Base-by-base conservation (phyloP, 1,139 yeast genomes). In the Debaryomyces fabryi region DNA sequence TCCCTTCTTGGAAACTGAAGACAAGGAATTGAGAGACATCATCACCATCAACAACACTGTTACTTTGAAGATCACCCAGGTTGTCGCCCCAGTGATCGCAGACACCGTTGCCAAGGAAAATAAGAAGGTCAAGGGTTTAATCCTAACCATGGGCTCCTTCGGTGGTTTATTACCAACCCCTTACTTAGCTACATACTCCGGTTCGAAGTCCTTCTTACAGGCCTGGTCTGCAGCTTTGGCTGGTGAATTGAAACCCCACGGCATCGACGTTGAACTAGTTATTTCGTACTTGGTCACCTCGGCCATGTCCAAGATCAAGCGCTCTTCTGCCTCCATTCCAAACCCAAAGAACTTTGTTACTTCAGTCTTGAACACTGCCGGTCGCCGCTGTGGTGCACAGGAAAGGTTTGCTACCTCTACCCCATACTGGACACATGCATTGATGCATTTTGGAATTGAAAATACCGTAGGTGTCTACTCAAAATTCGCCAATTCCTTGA, bases 141-240 rank as follows among this genome's bases (percentile, higher is more conserved):
- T 95, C 52, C 74, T 93, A 61, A 91, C 96, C 37, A 90, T 93
- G 97, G 97, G 99, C 34, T 92, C 98, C 1, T 93, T 93, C 64
- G 96, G 96, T 46, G 99, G 98, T 1, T 78, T 91, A 56, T 77
- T 89, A 46, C 99, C 99, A 48, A 87, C 97, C 15, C 97, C 99
- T 20, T 79, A 84, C 58, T 79, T 95, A 61, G 96, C 98, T 20
- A 87, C 93, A 6, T 93, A 93, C 72, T 88, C 98, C 15, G 99
- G 99, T 13, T 91, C 98, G 45, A 93, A 93, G 74, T 92, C 96
- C 6, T 93, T 93, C 69, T 77, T 93, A 61, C 98, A 93, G 71
- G 81, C 85, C 49, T 93, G 99, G 99, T 88, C 93, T 46, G 74
- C 80, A 49, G 92, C 97, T 0, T 76, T 93, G 56, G 86, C 97